These are phyloP conservation scores for Malassezia equina DNA, from an alignment of 1,284 basidiomycete species.

Conservation along the genomic window DNA sequence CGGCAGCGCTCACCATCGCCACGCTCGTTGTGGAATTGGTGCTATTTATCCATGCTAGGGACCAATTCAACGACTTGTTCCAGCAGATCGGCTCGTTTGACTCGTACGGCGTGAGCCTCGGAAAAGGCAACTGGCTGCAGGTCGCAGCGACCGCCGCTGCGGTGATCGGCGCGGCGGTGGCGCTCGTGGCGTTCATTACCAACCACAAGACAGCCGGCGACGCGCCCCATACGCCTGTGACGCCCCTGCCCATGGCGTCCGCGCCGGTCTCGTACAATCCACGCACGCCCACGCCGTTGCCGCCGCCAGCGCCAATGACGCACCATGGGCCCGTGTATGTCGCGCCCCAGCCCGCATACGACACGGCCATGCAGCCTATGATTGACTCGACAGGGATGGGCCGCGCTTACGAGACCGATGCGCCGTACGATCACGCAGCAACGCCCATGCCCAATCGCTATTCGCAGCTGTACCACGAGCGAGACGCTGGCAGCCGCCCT, in stretches of 20 bases:
- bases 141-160: slow-evolving; percentile 32
- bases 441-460: neutral
- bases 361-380: neutral
- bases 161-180: slow-evolving; percentile 29
- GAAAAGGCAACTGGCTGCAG: slow-evolving; percentile 36
- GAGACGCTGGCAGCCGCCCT: neutral
- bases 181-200: slow-evolving; percentile 21
- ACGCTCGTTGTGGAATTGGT: slow-evolving; percentile 31
- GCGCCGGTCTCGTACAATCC: neutral
- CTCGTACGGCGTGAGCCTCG: slow-evolving; percentile 16
- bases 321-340: slow-evolving; percentile 22
- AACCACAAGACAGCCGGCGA: slow-evolving; percentile 19
- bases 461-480: neutral
- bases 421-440: neutral
- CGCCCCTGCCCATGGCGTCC: neutral
- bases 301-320: slow-evolving; percentile 9
- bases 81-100: slow-evolving; percentile 11
- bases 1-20: slow-evolving; percentile 25
- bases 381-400: neutral
- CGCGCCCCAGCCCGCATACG: neutral
- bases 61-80: slow-evolving; percentile 4
- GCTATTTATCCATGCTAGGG: slow-evolving; percentile 28
- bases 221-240: slow-evolving; percentile 5
- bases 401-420: slow-evolving; percentile 3
- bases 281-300: neutral